Evolutionary conservation across 2,329 filamentous ascomycete species (phyloP), one percentile per base, ranked within the genome.

Genomic region (Gnomoniopsis sp.): DNA sequence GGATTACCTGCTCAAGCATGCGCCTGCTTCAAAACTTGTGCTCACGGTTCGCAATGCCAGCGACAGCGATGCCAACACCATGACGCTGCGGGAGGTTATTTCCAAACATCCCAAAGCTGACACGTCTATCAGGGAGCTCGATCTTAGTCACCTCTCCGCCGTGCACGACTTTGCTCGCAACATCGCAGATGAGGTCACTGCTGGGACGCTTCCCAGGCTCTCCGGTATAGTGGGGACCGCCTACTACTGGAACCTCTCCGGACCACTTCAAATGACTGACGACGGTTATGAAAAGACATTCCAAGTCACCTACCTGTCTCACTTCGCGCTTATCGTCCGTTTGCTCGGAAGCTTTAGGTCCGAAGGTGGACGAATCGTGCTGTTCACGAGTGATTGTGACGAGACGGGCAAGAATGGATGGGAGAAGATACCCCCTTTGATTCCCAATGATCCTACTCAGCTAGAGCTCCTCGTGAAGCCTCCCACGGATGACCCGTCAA

Each of bases 261-360:
- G 55, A 6, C 67, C 68, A 11, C 61, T 68, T 2, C 68, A 74
- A 56, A 62, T 70, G 23, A 74, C 74, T 1, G 59, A 44, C 0
- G 74, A 77, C 57, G 68, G 70, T 7, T 71, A 69, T 30, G 75
- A 78, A 53, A 71, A 69, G 50, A 72, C 71, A 1, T 71, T 78
- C 23, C 72, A 75, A 57, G 69, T 78, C 4, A 70, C 67, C 46
- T 71, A 77, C 59, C 60, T 77, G 44, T 68, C 74, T 1, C 75
- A 77, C 53, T 69, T 68, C 12, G 66, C 72, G 1, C 54, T 78
- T 14, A 65, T 76, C 6, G 64, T 77, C 47, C 69, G 70, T 23
- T 64, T 77, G 1, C 72, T 81, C 70, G 75, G 85, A 46, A 87
- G 86, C 65, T 89, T 86, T 74, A 84, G 88, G 63, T 82, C 86